Evolutionary conservation across 2,329 filamentous ascomycete species (phyloP).

Genomic region (Drechslerella dactyloides): DNA sequence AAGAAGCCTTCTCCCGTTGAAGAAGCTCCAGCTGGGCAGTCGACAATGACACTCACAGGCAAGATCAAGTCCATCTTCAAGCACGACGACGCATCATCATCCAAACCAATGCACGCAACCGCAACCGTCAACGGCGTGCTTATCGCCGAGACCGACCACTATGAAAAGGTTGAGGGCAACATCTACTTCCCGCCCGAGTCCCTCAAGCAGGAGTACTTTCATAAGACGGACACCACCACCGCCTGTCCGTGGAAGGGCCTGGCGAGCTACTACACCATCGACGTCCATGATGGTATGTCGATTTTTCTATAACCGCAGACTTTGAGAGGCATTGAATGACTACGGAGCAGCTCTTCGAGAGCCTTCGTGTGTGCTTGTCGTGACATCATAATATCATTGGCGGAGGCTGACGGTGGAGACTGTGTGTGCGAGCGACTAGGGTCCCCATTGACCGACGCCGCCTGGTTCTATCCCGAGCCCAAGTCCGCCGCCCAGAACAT

Average conservation of each 20-base stretch:
- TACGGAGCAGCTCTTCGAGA: not conserved
- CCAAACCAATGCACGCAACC: conserved; percentile 56
- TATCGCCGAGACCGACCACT: conserved; percentile 61
- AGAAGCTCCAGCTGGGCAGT: not conserved
- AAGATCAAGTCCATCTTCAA: conserved; percentile 44
- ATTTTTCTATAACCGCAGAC: not conserved
- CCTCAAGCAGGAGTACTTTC: conserved; percentile 59
- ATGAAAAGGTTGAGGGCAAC: conserved; percentile 62
- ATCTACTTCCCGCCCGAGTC: conserved; percentile 60
- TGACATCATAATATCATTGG: no score
- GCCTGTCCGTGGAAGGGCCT: conserved; percentile 62
- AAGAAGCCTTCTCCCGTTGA: conserved; percentile 4
- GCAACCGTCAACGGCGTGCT: conserved; percentile 61
- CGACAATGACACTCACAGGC: conserved; percentile 31
- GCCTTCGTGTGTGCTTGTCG: conserved; percentile 8
- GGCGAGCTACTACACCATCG: conserved; percentile 62
- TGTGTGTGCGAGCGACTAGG: conserved; percentile 7
- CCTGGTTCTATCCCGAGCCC: conserved; percentile 67
- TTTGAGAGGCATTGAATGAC: not conserved
- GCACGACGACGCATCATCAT: conserved; percentile 42
- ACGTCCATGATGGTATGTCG: conserved; percentile 48
- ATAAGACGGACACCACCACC: conserved; percentile 59
- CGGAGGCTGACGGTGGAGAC: conserved; percentile 17
- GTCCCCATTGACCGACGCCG: conserved; percentile 55
- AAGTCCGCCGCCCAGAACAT: conserved; percentile 63